Percentiles rank a stretch among this genome's conserved stretches.
Conservation (phyloP, 1,284 basidiomycete genomes). For the Ganoderma leucocontextum region DNA sequence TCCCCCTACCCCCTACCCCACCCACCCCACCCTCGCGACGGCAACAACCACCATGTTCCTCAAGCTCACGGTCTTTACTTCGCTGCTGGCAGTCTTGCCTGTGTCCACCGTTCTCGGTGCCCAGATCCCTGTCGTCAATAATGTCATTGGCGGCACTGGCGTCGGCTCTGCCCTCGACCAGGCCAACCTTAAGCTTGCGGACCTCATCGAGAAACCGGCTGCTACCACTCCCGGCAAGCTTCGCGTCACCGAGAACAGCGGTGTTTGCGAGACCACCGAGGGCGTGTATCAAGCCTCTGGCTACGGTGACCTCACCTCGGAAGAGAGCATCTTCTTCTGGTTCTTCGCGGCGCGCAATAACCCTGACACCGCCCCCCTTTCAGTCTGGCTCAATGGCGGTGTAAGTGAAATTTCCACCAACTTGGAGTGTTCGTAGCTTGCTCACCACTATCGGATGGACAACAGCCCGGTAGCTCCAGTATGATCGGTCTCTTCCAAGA, state of each 20-base stretch:
- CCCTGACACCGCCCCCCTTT: slow-evolving; percentile 63
- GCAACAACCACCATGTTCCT: slow-evolving; percentile 18
- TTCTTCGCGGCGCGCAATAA: slow-evolving; percentile 70
- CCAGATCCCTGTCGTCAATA: slow-evolving; percentile 55
- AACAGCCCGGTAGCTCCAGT: slow-evolving; percentile 67
- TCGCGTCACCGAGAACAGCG: slow-evolving; percentile 61
- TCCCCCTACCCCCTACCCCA: background rate
- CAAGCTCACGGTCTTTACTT: slow-evolving; percentile 23
- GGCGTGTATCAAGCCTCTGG: slow-evolving; percentile 67
- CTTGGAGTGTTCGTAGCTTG: background rate
- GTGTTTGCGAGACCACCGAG: slow-evolving; percentile 64
- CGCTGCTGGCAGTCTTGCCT: slow-evolving; percentile 25
- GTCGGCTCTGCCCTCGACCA: slow-evolving; percentile 8
- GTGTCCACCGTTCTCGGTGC: slow-evolving; percentile 35
- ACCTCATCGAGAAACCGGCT: slow-evolving; percentile 10
- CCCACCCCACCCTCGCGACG: slow-evolving; percentile 9
- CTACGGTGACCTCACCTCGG: slow-evolving; percentile 62
- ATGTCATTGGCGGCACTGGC: slow-evolving; percentile 50
- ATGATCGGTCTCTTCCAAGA: slow-evolving; percentile 79
- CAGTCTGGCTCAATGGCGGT: slow-evolving; percentile 73
- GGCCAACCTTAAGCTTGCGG: slow-evolving; percentile 4
- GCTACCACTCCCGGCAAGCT: slow-evolving; percentile 54
- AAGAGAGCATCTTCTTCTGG: slow-evolving; percentile 74
- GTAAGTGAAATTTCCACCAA: slow-evolving; percentile 43
- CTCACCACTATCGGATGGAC: background rate